These are phyloP conservation scores for Myxozyma nipponensis DNA, from an alignment of 805 yeast species.

Conservation along the genomic window DNA sequence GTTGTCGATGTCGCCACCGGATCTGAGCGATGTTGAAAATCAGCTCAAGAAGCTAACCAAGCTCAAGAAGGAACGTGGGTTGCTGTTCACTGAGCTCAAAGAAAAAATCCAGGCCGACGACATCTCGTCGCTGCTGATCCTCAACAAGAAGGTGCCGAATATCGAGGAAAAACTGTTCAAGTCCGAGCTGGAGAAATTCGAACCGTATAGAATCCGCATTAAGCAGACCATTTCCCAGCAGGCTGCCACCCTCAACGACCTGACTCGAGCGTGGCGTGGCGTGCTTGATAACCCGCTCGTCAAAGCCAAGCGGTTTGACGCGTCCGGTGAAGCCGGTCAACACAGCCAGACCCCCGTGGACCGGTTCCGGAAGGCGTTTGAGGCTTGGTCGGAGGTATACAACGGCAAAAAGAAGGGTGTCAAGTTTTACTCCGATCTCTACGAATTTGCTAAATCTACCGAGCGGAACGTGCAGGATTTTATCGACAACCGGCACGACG, in stretches of 20 bases:
- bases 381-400: constrained; percentile 55
- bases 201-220: constrained; percentile 60
- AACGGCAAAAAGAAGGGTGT: constrained; percentile 60
- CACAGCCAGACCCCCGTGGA: constrained; percentile 40
- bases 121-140: constrained; percentile 67
- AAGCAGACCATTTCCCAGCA: constrained; percentile 68
- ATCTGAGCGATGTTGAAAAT: constrained; percentile 51
- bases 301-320: constrained; percentile 42
- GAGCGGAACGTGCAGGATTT: constrained; percentile 33
- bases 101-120: constrained; percentile 68
- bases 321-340: constrained; percentile 31
- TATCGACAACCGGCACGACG: constrained; percentile 35
- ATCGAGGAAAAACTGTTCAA: constrained; percentile 58
- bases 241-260: constrained; percentile 44
- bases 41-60: constrained; percentile 57
- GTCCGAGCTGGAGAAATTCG: constrained; percentile 72
- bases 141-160: constrained; percentile 56
- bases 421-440: constrained; percentile 56
- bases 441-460: constrained; percentile 37
- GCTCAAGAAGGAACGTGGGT: constrained; percentile 59
- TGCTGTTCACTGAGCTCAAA: constrained; percentile 62
- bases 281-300: constrained; percentile 45
- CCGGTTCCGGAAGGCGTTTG: constrained; percentile 48
- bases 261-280: constrained; percentile 46
- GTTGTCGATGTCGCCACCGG: constrained; percentile 6